Base-by-base conservation (phyloP, 352 stramenopile species). In the Pseudoperonospora humuli region DNA sequence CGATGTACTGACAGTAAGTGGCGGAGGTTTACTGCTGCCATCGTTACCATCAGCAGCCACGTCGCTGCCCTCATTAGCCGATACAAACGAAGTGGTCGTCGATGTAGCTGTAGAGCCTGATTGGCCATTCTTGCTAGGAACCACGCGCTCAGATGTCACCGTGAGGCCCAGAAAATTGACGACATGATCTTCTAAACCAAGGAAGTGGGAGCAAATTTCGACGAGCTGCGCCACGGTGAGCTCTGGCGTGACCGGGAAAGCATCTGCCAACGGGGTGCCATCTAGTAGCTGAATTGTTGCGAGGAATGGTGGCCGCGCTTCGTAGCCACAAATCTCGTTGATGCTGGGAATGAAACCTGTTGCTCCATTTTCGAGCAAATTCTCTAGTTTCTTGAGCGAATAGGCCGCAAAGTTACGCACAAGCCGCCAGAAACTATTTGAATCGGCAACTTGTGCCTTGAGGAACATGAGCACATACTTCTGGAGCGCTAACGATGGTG, bases 311-410 rank as follows among this genome's bases (percentile, higher is more conserved):
- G 86, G 85, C n/a, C 90, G 65, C 5, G 91, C 79, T 64, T 97
- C 93, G 52, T 96, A 97, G 4, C 87, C 80, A 25, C 75, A 67
- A 39, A 97, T 97, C 58, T 97, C 91, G 32, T 95, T 86, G 20
- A 97, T 82, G 19, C 70, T 95, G 5, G 91, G 91, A 29, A 97
- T 90, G 38, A 97, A 97, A n/a, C 88, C 91, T n/a, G 78, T 93
- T 0, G 86, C 65, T 10, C 86, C 88, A 17, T 87, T 71, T 15
- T 78, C 71, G 9, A 97, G 61, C 54, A 96, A 67, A 43, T 89
- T 88, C 42, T 97, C 88, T 5, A 97, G 64, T 26, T 91, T 95
- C 50, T 91, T 86, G 7, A 96, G 70, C 33, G 84, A 90, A 58
- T 96, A 97, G 0, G 72, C 61, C n/a, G 89, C 84, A 58, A 96